A percentile compares a stretch with the other conserved stretches of the same genome.
Evolutionary conservation across 305 asterid genomes (phyloP).

Genomic region (Ruellia speciosa): DNA sequence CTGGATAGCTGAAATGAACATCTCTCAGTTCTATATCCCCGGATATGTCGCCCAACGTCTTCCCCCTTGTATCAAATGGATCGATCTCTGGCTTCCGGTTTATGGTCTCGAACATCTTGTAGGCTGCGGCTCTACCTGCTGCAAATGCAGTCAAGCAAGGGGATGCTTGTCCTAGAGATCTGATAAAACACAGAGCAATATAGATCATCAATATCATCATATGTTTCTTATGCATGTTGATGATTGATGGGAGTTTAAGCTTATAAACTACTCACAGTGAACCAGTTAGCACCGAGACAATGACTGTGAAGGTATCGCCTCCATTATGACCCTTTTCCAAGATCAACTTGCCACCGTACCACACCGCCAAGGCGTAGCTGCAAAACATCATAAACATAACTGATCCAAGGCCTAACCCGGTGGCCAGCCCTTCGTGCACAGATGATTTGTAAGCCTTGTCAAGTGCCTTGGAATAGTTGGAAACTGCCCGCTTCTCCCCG

Average conservation of each 20-base stretch:
- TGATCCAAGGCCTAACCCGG: constrained; percentile 71
- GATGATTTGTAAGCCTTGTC: constrained; percentile 58
- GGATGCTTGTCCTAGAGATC: constrained; percentile 65
- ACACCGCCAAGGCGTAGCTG: constrained; percentile 77
- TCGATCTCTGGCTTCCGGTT: constrained; percentile 51
- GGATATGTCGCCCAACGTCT: constrained; percentile 35
- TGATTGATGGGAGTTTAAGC: neutral
- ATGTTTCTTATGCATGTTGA: neutral
- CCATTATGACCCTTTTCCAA: constrained; percentile 51
- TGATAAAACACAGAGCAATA: neutral
- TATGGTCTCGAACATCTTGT: constrained; percentile 58
- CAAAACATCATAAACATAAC: constrained; percentile 61
- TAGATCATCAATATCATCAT: too few species aligned
- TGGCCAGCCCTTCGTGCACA: constrained; percentile 64
- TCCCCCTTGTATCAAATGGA: constrained; percentile 38
- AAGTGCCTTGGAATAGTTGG: constrained; percentile 48
- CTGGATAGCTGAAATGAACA: constrained; percentile 55
- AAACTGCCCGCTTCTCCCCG: constrained; percentile 72
- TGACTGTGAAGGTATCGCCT: constrained; percentile 54
- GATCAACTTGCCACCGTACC: constrained; percentile 71
- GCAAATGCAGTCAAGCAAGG: constrained; percentile 60
- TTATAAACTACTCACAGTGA: constrained; percentile 37
- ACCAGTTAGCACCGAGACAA: constrained; percentile 48
- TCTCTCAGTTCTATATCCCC: constrained; percentile 54
- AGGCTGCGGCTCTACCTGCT: constrained; percentile 65